Evolutionary conservation across 2,329 filamentous ascomycete species (phyloP).

Genomic region (Monosporascus sp.): DNA sequence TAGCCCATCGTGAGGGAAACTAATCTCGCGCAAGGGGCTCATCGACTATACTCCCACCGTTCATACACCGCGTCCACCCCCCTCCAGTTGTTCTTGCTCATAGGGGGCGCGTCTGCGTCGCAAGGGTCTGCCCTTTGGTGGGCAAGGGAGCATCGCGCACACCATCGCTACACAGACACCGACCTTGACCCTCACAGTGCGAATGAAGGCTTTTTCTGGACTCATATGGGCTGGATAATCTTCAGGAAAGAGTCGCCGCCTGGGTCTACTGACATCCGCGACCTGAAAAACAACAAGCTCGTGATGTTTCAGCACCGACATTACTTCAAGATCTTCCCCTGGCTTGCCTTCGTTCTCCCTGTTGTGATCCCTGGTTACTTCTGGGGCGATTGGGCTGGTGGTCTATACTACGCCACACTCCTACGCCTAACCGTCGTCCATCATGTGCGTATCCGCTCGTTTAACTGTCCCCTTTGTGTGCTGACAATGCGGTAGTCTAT

Average conservation of each 20-base stretch:
- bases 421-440: conserved; percentile 85
- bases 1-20: background rate
- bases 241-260: conserved; percentile 90
- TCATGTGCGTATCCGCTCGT: conserved; percentile 38
- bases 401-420: conserved; percentile 74
- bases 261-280: conserved; percentile 81
- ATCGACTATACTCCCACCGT: background rate
- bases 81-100: background rate
- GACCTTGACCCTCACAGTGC: conserved; percentile 90
- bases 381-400: conserved; percentile 65
- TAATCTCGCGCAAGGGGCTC: background rate
- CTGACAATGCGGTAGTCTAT: conserved; percentile 84
- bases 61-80: background rate
- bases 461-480: conserved; percentile 53
- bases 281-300: conserved; percentile 79
- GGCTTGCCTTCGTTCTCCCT: conserved; percentile 73
- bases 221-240: conserved; percentile 84
- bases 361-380: conserved; percentile 68
- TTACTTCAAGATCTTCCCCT: conserved; percentile 73
- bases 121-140: conserved; percentile 87
- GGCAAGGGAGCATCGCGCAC: conserved; percentile 79
- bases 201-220: conserved; percentile 81
- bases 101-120: conserved; percentile 27
- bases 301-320: conserved; percentile 85
- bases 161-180: conserved; percentile 89